Evolutionary conservation across 768 basidiomycete genomes (phyloP), one percentile per base, ranked within the genome.

Genomic region (Macrolepiota fuliginosa): DNA sequence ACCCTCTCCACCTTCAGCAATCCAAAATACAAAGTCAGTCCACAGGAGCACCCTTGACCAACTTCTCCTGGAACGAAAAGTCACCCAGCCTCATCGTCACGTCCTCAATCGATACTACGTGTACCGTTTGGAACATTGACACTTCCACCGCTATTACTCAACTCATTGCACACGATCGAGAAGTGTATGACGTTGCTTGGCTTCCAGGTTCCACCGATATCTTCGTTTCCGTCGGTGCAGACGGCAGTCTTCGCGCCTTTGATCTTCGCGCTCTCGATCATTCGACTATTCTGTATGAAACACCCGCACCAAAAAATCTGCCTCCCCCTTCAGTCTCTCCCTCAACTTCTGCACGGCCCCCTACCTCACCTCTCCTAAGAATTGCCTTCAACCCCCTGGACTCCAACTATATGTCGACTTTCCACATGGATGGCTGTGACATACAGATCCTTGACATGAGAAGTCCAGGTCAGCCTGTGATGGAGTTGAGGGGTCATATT

Each of bases 171-270:
- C 96, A 97, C 74, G 95, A 98, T 79, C 87, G 92, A 51, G 91
- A 96, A 76, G 95, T 94, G 13, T 96, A 96, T 76, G 95, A 98
- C 71, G 95, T 97, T 45, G 95, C 94, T n/a, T 99, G 97, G 96
- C 83, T 98, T 12, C 97, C 97, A 4, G 86, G 88, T 25, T 96
- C 94, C 9, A 94, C 93, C 12, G 95, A 98, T 71, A 94, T 98
- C 65, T 99, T 99, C 72, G 95, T 98, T 39, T 97, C 95, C 4
- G 97, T 98, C 25, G 97, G 97, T 24, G 96, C 96, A 32, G 97
- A 99, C 70, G 97, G 97, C 11, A 94, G 91, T 65, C 78, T 98
- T 54, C 91, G 97, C 56, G 96, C 96, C 12, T 99, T 98, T 73
- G 97, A 99, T 74, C 80, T 99, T 59, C 89, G 97, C 53, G 93